Evolutionary conservation across 352 stramenopile species (phyloP).

Genomic region (Globisporangium cederbergense): DNA sequence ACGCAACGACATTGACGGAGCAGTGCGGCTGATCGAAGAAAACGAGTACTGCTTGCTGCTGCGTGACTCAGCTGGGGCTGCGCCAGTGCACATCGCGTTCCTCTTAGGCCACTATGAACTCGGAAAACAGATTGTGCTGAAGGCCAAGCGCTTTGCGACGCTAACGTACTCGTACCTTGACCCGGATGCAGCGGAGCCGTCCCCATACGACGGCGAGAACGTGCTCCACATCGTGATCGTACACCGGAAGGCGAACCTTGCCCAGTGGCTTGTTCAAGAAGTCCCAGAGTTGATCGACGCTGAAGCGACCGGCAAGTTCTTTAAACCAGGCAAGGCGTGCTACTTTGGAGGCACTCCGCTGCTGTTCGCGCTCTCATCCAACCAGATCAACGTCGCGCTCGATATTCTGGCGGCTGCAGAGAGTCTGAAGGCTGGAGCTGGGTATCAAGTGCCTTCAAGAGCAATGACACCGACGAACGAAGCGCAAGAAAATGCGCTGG

Average conservation of each 20-base stretch:
- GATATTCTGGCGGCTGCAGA: slow-evolving; percentile 34
- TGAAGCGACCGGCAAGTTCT: slow-evolving; percentile 52
- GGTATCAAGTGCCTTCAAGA: neutral
- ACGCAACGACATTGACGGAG: slow-evolving; percentile 29
- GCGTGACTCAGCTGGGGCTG: slow-evolving; percentile 47
- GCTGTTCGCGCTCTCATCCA: slow-evolving; percentile 53
- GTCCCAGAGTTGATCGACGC: slow-evolving; percentile 38
- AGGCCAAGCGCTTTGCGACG: slow-evolving; percentile 24
- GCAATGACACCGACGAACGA: slow-evolving; percentile 1
- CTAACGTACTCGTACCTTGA: slow-evolving; percentile 39
- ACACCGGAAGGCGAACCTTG: slow-evolving; percentile 34
- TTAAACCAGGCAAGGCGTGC: slow-evolving; percentile 39
- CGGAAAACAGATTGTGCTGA: slow-evolving; percentile 38
- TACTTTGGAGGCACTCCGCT: slow-evolving; percentile 63
- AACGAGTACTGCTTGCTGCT: slow-evolving; percentile 33
- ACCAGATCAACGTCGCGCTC: slow-evolving; percentile 45
- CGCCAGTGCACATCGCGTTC: slow-evolving; percentile 52
- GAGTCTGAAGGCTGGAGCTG: slow-evolving; percentile 12
- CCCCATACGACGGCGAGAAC: slow-evolving; percentile 60
- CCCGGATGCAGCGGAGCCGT: slow-evolving; percentile 20
- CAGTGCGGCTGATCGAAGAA: slow-evolving; percentile 29
- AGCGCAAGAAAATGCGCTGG: slow-evolving; percentile 8
- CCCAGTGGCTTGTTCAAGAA: slow-evolving; percentile 35
- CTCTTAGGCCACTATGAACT: slow-evolving; percentile 58
- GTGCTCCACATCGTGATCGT: slow-evolving; percentile 68